These are phyloP conservation scores for Candida montana DNA, from an alignment of 805 yeast species.

Conservation along the genomic window DNA sequence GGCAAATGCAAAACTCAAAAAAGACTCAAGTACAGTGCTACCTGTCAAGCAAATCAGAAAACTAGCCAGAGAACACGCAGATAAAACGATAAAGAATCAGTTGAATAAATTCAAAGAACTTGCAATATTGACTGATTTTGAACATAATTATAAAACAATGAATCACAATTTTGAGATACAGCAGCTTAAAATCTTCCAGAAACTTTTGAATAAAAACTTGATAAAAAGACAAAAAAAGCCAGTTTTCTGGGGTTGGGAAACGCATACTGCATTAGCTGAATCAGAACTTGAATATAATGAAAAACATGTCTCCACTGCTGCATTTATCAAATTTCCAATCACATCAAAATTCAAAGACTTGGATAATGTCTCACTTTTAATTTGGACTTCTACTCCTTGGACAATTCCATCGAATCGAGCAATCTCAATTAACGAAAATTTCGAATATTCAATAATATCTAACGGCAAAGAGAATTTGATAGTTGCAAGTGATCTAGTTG, in stretches of 20 bases:
- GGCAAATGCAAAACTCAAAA: conserved; percentile 30
- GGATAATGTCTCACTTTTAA: conserved; percentile 34
- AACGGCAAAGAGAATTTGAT: conserved; percentile 40
- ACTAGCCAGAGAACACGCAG: conserved; percentile 67
- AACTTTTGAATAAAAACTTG: conserved; percentile 58
- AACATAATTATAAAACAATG: conserved; percentile 68
- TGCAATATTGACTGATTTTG: conserved; percentile 84
- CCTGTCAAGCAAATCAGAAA: conserved; percentile 52
- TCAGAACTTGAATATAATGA: conserved; percentile 89
- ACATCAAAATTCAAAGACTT: conserved; percentile 15
- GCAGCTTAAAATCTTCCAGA: conserved; percentile 67
- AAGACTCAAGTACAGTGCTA: conserved; percentile 29
- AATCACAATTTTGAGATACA: conserved; percentile 62
- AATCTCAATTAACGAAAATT: conserved; percentile 57
- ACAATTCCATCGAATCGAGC: conserved; percentile 87
- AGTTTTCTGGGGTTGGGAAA: conserved; percentile 96
- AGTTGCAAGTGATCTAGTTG: conserved; percentile 49
- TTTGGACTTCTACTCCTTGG: conserved; percentile 99
- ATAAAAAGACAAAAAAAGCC: conserved; percentile 87
- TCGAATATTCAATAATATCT: conserved; percentile 51
- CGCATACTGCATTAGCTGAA: conserved; percentile 92
- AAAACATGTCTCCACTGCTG: conserved; percentile 62
- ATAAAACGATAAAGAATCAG: conserved; percentile 60
- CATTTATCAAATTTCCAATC: conserved; percentile 63
- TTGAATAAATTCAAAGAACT: conserved; percentile 56